These are phyloP conservation scores for Penicillium sp. DNA, from an alignment of 2,329 filamentous ascomycete species.

Conservation along the genomic window DNA sequence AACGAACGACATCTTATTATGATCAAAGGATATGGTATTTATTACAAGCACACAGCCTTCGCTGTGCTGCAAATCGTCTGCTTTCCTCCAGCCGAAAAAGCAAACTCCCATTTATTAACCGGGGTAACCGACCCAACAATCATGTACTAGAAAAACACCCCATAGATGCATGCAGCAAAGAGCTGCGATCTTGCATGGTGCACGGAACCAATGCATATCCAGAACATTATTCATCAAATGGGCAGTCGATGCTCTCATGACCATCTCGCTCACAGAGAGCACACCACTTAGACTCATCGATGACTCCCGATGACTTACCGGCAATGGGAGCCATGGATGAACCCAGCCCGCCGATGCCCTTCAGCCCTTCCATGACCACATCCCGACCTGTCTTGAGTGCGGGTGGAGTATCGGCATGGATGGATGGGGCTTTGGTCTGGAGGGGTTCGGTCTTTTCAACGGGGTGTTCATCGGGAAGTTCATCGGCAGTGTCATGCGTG, in stretches of 20 bases:
- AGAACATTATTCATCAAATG: slow-evolving; percentile 67
- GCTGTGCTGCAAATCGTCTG: background rate
- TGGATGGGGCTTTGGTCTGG: slow-evolving; percentile 14
- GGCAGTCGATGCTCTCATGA: slow-evolving; percentile 93
- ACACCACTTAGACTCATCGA: slow-evolving; percentile 91
- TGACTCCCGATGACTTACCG: slow-evolving; percentile 72
- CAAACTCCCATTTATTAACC: slow-evolving; percentile 4
- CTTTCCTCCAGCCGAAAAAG: background rate
- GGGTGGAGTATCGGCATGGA: slow-evolving; percentile 17
- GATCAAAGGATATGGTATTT: background rate
- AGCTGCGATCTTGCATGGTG: slow-evolving; percentile 10
- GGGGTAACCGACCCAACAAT: slow-evolving; percentile 13
- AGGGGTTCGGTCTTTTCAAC: slow-evolving; percentile 12
- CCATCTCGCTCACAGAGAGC: slow-evolving; percentile 94
- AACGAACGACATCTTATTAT: background rate
- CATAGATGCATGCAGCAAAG: slow-evolving; percentile 1
- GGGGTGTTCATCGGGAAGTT: slow-evolving; percentile 11
- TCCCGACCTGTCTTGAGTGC: slow-evolving; percentile 42
- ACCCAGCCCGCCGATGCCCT: slow-evolving; percentile 40
- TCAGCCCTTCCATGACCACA: slow-evolving; percentile 42
- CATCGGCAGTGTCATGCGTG: slow-evolving; percentile 6
- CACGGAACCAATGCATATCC: slow-evolving; percentile 5
- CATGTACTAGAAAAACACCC: slow-evolving; percentile 24
- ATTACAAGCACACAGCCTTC: background rate
- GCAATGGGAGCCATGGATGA: slow-evolving; percentile 61